Base-by-base conservation (phyloP, 345 rosid genomes). In the Boechera retrofracta region DNA sequence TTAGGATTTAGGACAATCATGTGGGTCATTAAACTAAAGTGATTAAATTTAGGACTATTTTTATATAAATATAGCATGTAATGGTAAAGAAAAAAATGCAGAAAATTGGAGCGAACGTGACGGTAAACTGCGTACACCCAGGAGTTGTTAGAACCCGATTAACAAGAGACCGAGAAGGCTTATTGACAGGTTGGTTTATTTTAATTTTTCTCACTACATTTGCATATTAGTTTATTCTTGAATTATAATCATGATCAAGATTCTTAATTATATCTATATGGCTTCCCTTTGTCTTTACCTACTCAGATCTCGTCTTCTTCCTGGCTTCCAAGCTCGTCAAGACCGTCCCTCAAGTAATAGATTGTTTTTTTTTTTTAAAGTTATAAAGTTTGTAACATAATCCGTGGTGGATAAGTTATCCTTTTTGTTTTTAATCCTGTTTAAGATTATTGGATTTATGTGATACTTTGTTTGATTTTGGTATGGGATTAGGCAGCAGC, bases 81-180 rank as follows among this genome's bases (percentile, higher is more conserved):
- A 63, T 18, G 0, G 26, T 32, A 44, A 51, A 10, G 32, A 21
- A 61, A 6, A 36, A 52, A 21, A 24, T 82, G 84, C 90, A 95
- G 99, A 82, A 86, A 85, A 82, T 86, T 83, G 88, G 77, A 54
- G 91, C 88, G 74, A 91, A 92, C 75, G 94, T 95, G 82, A 92
- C 91, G 0, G 97, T 83, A 35, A 95, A 95, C 58, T 90, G 96
- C 72, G 96, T 95, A 58, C 97, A 95, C 74, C 99, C 99, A 3
- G 99, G 99, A 13, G 86, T 95, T 6, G 99, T 95, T 45, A 81
- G 89, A 72, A 95, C 99, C 72, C 84, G 97, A 72, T 90, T 95
- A 63, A 92, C 98, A 29, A 83, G 99, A 72, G 98, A 93, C 75
- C 86, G 97, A 66, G 98, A 96, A 77, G 98, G 99, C 65, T 76